A percentile compares a stretch with the other conserved stretches of the same genome.
Conservation (phyloP, 1,139 yeast species). For the Kodamaea arcana region DNA sequence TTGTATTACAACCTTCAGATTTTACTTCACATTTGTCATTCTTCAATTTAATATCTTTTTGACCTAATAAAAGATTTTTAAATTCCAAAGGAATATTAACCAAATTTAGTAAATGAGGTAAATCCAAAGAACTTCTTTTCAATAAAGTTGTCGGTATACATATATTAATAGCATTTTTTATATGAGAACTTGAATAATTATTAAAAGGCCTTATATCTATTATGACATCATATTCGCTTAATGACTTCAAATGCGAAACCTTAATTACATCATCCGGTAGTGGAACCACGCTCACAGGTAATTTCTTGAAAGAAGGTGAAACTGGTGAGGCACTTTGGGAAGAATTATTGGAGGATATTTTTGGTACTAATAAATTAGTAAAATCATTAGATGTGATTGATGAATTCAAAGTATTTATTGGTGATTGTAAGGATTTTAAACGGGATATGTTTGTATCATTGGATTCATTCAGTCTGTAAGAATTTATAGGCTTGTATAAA, state of each 20-base stretch:
- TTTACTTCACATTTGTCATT: too few species aligned
- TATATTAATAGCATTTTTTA: conserved; percentile 29
- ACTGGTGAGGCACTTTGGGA: conserved; percentile 3
- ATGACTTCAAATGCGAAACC: conserved; percentile 6
- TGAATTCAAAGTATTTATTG: too few species aligned
- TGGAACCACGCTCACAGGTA: not conserved
- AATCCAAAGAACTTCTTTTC: conserved; percentile 31
- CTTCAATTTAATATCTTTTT: too few species aligned
- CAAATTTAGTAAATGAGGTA: conserved; percentile 28
- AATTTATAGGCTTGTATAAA: too few species aligned
- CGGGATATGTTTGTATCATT: too few species aligned
- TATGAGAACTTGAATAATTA: conserved; percentile 25
- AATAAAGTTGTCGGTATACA: conserved; percentile 42
- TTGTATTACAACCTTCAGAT: too few species aligned
- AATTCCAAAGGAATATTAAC: conserved; percentile 20
- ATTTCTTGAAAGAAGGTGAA: conserved; percentile 2
- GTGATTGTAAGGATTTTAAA: too few species aligned
- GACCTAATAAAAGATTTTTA: conserved; percentile 16
- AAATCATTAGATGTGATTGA: too few species aligned
- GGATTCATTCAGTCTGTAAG: too few species aligned
- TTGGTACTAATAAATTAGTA: too few species aligned
- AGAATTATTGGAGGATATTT: too few species aligned
- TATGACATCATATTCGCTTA: conserved; percentile 16
- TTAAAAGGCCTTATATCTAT: conserved; percentile 40
- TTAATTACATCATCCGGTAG: conserved; percentile 8